Evolutionary conservation across 192 early-diverging fungal genomes (phyloP), one percentile per base, ranked within the genome.

Genomic region (Nowakowskiella sp.): DNA sequence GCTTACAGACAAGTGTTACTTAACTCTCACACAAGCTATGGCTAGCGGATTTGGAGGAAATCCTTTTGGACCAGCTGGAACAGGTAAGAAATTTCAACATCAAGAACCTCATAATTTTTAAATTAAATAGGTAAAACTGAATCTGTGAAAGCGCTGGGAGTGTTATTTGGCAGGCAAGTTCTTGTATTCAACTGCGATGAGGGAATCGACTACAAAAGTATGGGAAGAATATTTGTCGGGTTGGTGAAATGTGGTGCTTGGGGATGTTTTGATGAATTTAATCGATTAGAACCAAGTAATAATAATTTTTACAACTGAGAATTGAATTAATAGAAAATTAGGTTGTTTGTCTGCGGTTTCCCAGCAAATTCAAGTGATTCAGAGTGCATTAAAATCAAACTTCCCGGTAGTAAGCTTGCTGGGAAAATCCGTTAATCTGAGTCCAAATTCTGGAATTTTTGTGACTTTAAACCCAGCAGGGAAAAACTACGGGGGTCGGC

Each of bases 251-350:
- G 78, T 52, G 78, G 78, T 32, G 78, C 76, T 2, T 80, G 78
- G 78, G 78, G 78, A 10, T 80, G 78, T 42, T 80, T 80, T 61
- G 78, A 80, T 53, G 78, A 80, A 46, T 80, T 80, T 53, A 80
- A 80, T 51, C 60, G 78, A 21, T 53, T 80, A 7, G 78, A 80
- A 46, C 75, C n/a, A n/a, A n/a, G n/a, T n/a, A n/a, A n/a, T n/a
- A n/a, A n/a, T n/a, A n/a, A n/a, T n/a, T n/a, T n/a, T n/a, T n/a
- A n/a, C n/a, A n/a, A n/a, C n/a, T n/a, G n/a, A n/a, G n/a, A n/a
- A n/a, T n/a, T n/a, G n/a, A n/a, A n/a, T n/a, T n/a, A n/a, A n/a
- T n/a, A n/a, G n/a, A n/a, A n/a, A n/a, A n/a, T n/a, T 78, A 59
- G 74, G 75, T 13, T 74, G 77, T 13, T 54, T 80, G 2, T 80